These are phyloP conservation scores for Pythium dissotocum DNA, from an alignment of 352 stramenopile species.

Conservation along the genomic window DNA sequence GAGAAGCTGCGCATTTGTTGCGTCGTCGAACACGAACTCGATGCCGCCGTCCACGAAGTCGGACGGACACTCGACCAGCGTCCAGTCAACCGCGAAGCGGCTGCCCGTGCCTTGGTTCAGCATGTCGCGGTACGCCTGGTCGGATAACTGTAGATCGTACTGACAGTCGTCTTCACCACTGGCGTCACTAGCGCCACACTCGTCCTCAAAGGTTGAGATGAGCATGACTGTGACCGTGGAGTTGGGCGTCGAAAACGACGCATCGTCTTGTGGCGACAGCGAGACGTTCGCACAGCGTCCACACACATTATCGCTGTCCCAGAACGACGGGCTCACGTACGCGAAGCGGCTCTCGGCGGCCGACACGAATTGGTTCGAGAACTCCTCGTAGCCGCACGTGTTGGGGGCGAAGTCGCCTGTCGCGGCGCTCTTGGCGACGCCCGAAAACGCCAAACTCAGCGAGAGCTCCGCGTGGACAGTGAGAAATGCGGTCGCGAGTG, in stretches of 20 bases:
- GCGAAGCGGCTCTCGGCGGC: slow-evolving; percentile 33
- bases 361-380: slow-evolving; percentile 26
- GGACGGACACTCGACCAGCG: slow-evolving; percentile 22
- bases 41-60: slow-evolving; percentile 31
- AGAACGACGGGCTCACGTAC: slow-evolving; percentile 22
- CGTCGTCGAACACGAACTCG: slow-evolving; percentile 27
- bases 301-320: slow-evolving; percentile 14
- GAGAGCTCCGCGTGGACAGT: not conserved
- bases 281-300: slow-evolving; percentile 25
- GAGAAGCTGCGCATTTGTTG: slow-evolving; percentile 18
- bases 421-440: slow-evolving; percentile 20
- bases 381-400: slow-evolving; percentile 28
- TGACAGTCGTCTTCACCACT: slow-evolving; percentile 14
- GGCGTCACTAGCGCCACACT: slow-evolving; percentile 8
- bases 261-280: slow-evolving; percentile 4
- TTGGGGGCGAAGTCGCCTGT: slow-evolving; percentile 29
- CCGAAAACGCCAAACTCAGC: slow-evolving; percentile 14
- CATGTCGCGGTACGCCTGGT: slow-evolving; percentile 32
- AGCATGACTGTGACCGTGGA: slow-evolving; percentile 33
- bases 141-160: slow-evolving; percentile 22
- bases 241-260: slow-evolving; percentile 18
- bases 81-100: slow-evolving; percentile 26
- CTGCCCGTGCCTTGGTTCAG: slow-evolving; percentile 25
- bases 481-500: not conserved
- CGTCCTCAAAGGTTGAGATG: slow-evolving; percentile 25